phyloP scores from a whole-genome alignment of 2,329 filamentous ascomycete species.

The Colletotrichum brevisporum region DNA sequence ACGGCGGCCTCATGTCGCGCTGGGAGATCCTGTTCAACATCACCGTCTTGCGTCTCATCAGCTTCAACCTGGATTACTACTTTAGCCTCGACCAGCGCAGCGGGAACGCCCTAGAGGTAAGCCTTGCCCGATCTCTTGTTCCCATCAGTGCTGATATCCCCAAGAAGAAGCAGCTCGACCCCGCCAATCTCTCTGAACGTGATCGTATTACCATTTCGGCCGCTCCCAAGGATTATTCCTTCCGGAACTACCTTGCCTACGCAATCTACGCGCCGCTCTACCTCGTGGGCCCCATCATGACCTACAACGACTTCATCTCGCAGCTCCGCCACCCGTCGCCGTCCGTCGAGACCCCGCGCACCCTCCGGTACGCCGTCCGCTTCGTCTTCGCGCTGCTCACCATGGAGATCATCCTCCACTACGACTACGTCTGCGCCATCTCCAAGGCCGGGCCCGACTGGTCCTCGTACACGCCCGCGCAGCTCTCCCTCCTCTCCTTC shows the following conservation, averaged over 20 bases:
- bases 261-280: slow-evolving; percentile 93
- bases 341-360: slow-evolving; percentile 79
- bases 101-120: slow-evolving; percentile 85
- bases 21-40: slow-evolving; percentile 99
- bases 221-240: slow-evolving; percentile 77
- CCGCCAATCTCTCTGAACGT: slow-evolving; percentile 86
- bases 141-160: slow-evolving; percentile 70
- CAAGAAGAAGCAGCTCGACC: slow-evolving; percentile 99
- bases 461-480: slow-evolving; percentile 86
- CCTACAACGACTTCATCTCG: slow-evolving; percentile 97
- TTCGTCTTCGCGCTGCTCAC: slow-evolving; percentile 84
- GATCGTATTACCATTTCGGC: slow-evolving; percentile 88
- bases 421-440: slow-evolving; percentile 93
- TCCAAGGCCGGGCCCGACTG: slow-evolving; percentile 85
- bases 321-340: slow-evolving; percentile 82
- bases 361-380: slow-evolving; percentile 84
- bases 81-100: slow-evolving; percentile 82
- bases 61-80: slow-evolving; percentile 97
- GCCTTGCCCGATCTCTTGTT: slow-evolving; percentile 44
- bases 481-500: slow-evolving; percentile 91
- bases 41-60: slow-evolving; percentile 91
- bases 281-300: slow-evolving; percentile 91
- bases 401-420: slow-evolving; percentile 95
- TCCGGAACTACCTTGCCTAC: slow-evolving; percentile 92
- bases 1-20: slow-evolving; percentile 85